Base-by-base conservation (phyloP, 2,329 filamentous ascomycete genomes). In the Aspergillus sclerotialis region DNA sequence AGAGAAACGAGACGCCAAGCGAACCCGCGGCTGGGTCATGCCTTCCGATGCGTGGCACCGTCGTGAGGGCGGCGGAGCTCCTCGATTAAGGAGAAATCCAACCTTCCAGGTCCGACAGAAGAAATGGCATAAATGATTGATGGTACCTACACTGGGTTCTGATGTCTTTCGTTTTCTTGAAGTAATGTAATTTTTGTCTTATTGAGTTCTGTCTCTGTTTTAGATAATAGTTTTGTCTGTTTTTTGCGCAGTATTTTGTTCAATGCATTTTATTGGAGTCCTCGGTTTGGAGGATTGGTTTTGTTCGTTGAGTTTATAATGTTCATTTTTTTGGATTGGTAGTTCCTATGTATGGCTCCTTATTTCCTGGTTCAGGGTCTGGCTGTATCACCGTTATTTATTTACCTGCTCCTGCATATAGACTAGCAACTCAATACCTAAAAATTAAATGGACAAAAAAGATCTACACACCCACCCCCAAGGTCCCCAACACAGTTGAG, bases 1-100 rank as follows among this genome's bases (percentile, higher is more conserved):
- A n/a, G 77, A 81, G 63, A 73, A 72, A 52, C 57, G 77, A 15
- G 72, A 75, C 52, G 75, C 75, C 15, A 80, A 78, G 61, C 59
- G 73, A 14, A 62, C 73, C 2, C 56, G 77, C 28, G 77, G 77
- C 0, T 81, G 77, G 77, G 72, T 78, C 1, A 74, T 70, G 59
- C 77, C 77, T 4, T 68, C 74, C 32, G 77, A 81, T 61, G 66
- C 72, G 18, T 67, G 77, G 56, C 72, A 73, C 52, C 70, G 75
- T 46, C 60, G 72, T 30, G 76, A 80, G 55, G 66, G 66, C 3
- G 63, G 63, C 17, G 57, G 61, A 15, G 45, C 33, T 7, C 37
- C 49, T 21, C 46, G 55, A 18, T 43, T 48, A 9, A 56, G 54
- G 34, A n/a, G n/a, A n/a, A n/a, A n/a, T n/a, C n/a, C n/a, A n/a